Evolutionary conservation across 2,329 filamentous ascomycete genomes (phyloP), one percentile per base, ranked within the genome.

Genomic region (Talaromyces sp.): DNA sequence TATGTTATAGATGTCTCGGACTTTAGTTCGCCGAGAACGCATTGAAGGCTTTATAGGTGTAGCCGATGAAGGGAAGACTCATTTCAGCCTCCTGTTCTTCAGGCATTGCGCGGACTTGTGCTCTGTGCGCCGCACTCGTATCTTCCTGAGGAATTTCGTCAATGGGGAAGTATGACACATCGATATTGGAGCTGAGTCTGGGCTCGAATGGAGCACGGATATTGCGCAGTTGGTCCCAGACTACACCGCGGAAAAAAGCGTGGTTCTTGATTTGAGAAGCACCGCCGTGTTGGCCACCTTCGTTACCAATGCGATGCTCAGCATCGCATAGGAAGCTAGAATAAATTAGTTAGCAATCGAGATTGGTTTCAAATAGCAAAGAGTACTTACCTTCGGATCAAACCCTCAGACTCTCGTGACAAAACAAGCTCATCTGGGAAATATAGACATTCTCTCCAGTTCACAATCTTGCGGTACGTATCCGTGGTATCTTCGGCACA

Each of bases 401-500:
- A 85, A 73, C 94, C 90, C 80, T 98, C 94, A 0, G 95, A 93
- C 74, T 97, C 93, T 1, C 86, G 86, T 49, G 92, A 92, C 39
- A 99, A 84, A 67, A 92, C 90, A 73, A 97, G 91, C 78, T 99
- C 95, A 67, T 96, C 93, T 0, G 95, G 95, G 84, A 99, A 98
- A 79, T 97, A 97, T 57, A 99, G 82, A 66, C 94, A 93, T 74
- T 96, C 90, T 64, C 92, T 89, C 95, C 95, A 99, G 81, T 97
- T 97, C 73, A 99, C 93, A 78, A 99, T 99, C 86, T 99, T 99
- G 70, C 94, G 90, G 81, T 99, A 99, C 1, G 95, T 98, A 78
- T 98, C 95, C 75, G 96, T 94, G 67, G 93, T 91, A 76, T 98
- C 94, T 78, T 99, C 95, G 22, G 95, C 94, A 78, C 95, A 99